phyloP scores from a whole-genome alignment of 495 filamentous ascomycete species.

The Penicillium bialowiezense region DNA sequence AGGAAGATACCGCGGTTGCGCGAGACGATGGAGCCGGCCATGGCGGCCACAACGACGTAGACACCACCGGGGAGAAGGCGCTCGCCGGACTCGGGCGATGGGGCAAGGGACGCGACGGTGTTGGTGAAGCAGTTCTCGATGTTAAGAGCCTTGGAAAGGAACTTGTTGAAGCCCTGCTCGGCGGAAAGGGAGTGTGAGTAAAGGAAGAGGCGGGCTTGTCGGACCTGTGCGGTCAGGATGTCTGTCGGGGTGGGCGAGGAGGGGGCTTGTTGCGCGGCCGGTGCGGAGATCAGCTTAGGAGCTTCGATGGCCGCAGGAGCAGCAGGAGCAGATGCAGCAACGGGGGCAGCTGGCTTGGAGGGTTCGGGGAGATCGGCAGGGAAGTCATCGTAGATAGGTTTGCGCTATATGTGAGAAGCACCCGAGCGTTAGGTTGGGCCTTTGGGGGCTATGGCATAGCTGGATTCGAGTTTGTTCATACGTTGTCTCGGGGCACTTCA shows the following conservation, averaged over 20 bases:
- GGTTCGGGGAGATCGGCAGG: constrained; percentile 37
- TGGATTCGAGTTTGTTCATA: constrained; percentile 19
- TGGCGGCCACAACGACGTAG: constrained; percentile 86
- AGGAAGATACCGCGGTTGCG: constrained; percentile 82
- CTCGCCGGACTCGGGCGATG: constrained; percentile 76
- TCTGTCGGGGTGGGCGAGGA: constrained; percentile 80
- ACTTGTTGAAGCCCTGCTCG: constrained; percentile 74
- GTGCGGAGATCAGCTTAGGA: constrained; percentile 19
- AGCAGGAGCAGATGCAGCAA: constrained; percentile 25
- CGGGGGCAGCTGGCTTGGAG: constrained; percentile 33
- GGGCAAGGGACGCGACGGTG: constrained; percentile 83
- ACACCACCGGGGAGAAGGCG: constrained; percentile 78
- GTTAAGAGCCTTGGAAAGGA: constrained; percentile 69
- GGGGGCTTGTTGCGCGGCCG: constrained; percentile 23
- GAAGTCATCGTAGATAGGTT: constrained; percentile 86
- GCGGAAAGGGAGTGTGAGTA: constrained; percentile 66
- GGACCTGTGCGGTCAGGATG: constrained; percentile 80
- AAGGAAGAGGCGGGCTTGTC: constrained; percentile 73
- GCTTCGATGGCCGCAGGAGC: constrained; percentile 16
- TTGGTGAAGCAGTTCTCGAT: constrained; percentile 76
- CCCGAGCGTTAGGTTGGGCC: constrained; percentile 21
- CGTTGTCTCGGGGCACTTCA: constrained; percentile 47
- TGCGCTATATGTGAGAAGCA: constrained; percentile 50
- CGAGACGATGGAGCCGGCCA: constrained; percentile 86
- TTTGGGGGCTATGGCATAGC: neutral